Evolutionary conservation across 2,329 filamentous ascomycete genomes (phyloP).

Genomic region (Cyanodermella asteris): DNA sequence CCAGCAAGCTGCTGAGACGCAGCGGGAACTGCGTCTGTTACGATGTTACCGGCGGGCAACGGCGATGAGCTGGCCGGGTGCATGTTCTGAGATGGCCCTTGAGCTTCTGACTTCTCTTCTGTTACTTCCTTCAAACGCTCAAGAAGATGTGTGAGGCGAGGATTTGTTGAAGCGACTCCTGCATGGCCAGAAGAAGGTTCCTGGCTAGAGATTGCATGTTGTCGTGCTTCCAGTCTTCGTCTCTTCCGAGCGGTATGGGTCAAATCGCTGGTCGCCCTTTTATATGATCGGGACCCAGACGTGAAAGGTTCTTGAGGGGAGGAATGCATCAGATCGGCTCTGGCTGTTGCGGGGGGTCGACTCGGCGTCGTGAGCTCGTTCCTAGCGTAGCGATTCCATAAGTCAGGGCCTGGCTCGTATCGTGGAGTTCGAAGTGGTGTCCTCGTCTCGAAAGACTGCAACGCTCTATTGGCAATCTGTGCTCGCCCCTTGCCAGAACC

Average conservation of each 20-base stretch:
- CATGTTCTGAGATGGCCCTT: too few relatives aligned
- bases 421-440: constrained; percentile 42
- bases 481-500: constrained; percentile 18
- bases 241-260: constrained; percentile 40
- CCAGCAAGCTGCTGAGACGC: too few relatives aligned
- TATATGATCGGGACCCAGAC: constrained; percentile 20
- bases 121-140: too few relatives aligned
- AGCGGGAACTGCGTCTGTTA: too few relatives aligned
- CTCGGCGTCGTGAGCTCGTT: constrained; percentile 23
- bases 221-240: constrained; percentile 32
- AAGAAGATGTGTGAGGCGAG: too few relatives aligned
- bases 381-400: constrained; percentile 54
- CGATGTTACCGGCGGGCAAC: too few relatives aligned
- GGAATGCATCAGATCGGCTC: constrained; percentile 11
- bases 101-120: too few relatives aligned
- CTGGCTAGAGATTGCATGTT: constrained; percentile 19
- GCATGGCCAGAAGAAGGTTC: constrained; percentile 12
- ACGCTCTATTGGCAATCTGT: constrained; percentile 34
- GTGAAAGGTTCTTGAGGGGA: constrained; percentile 47
- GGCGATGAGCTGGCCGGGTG: too few relatives aligned
- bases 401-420: constrained; percentile 48
- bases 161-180: constrained; percentile 6
- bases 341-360: constrained; percentile 5
- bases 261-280: constrained; percentile 37
- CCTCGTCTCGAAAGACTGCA: too few relatives aligned